These are phyloP conservation scores for Nyctanthes arbortristis DNA, from an alignment of 257 asterid species.

Conservation along the genomic window DNA sequence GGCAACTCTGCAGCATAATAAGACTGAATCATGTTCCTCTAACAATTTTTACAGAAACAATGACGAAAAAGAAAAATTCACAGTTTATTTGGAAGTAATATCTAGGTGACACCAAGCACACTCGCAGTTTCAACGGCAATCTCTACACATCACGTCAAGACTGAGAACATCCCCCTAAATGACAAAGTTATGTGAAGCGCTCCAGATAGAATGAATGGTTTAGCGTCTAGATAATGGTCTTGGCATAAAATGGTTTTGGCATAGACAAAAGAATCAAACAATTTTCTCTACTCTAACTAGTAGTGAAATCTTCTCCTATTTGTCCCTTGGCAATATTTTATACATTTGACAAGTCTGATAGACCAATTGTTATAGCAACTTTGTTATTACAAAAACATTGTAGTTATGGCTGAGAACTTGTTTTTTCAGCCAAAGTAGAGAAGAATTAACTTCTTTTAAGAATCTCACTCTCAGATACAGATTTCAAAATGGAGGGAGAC, in stretches of 20 bases:
- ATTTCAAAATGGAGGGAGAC: not conserved
- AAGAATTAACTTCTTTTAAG: not conserved
- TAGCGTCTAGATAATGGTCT: not conserved
- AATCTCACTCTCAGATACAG: not conserved
- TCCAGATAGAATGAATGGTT: not conserved
- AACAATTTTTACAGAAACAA: constrained; percentile 8
- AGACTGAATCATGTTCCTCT: not conserved
- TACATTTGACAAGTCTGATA: not conserved
- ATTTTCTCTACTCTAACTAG: not conserved
- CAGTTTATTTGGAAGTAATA: not conserved
- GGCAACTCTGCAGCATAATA: not conserved
- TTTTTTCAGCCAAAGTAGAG: not conserved
- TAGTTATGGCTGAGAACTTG: not conserved
- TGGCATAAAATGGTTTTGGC: not conserved
- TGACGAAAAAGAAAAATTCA: not conserved
- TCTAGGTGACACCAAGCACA: not conserved
- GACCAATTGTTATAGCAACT: not conserved
- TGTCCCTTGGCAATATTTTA: not conserved
- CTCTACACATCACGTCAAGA: not conserved
- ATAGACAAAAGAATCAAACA: too few species aligned
- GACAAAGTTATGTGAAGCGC: not conserved
- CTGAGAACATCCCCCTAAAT: not conserved
- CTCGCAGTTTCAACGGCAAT: not conserved
- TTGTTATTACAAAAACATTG: not conserved
- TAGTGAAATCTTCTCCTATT: not conserved